A percentile compares a stretch with the other conserved stretches of the same genome.
These are phyloP conservation scores for Megacollybia marginata DNA, from an alignment of 768 basidiomycete species.

Conservation along the genomic window DNA sequence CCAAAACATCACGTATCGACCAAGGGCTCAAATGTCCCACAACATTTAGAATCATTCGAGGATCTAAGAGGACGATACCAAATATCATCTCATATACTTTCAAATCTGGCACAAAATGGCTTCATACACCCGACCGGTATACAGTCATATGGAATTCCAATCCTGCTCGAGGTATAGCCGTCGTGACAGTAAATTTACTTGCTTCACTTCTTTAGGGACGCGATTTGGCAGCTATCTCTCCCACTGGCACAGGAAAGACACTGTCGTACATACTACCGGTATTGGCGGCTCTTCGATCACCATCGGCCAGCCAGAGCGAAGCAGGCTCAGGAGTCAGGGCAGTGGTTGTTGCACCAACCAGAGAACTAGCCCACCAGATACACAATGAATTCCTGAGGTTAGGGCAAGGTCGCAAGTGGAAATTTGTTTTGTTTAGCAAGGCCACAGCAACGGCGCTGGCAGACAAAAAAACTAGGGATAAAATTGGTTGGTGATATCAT, in stretches of 20 bases:
- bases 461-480: slow-evolving; percentile 65
- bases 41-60: slow-evolving; percentile 49
- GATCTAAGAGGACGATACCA: slow-evolving; percentile 51
- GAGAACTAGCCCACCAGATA: slow-evolving; percentile 95
- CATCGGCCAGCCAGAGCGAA: slow-evolving; percentile 39
- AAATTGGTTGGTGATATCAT: slow-evolving; percentile 54
- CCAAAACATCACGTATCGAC: slow-evolving; percentile 61
- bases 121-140: slow-evolving; percentile 72
- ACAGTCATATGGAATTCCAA: slow-evolving; percentile 74
- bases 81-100: slow-evolving; percentile 50
- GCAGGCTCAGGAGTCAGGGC: slow-evolving; percentile 61
- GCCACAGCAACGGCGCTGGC: slow-evolving; percentile 78
- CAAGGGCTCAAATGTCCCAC: slow-evolving; percentile 68
- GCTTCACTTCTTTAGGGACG: slow-evolving; percentile 40
- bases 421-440: slow-evolving; percentile 77
- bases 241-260: slow-evolving; percentile 97
- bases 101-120: slow-evolving; percentile 55
- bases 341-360: slow-evolving; percentile 82
- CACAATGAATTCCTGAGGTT: slow-evolving; percentile 84
- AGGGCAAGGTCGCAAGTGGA: slow-evolving; percentile 78
- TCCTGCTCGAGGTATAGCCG: slow-evolving; percentile 61
- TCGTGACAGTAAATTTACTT: not conserved
- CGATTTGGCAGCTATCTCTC: slow-evolving; percentile 91
- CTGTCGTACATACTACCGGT: slow-evolving; percentile 86
- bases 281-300: slow-evolving; percentile 50